Conservation (phyloP, 805 yeast genomes). For the Candida piceae region DNA sequence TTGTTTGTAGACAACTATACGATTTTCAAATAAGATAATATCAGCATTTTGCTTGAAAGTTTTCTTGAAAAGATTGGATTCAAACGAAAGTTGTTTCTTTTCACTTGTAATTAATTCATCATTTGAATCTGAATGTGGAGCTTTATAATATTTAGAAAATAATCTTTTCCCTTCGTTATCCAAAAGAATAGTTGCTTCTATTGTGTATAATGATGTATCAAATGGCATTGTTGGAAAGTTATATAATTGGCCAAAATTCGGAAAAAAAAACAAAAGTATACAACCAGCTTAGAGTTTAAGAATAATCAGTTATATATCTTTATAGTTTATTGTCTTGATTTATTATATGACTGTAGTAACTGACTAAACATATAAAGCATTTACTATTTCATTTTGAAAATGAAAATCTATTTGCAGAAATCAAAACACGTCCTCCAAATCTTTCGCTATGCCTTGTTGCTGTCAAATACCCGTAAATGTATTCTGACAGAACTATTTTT, state of each 20-base stretch:
- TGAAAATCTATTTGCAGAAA: not conserved
- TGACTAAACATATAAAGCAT: too few relatives aligned
- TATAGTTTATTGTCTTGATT: too few relatives aligned
- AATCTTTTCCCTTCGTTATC: slow-evolving; percentile 79
- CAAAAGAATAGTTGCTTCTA: slow-evolving; percentile 73
- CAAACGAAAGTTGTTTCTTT: slow-evolving; percentile 74
- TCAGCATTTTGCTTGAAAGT: slow-evolving; percentile 80
- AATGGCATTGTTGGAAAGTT: slow-evolving; percentile 25
- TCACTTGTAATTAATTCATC: slow-evolving; percentile 26
- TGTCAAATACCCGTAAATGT: too few relatives aligned
- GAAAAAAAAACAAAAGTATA: too few relatives aligned
- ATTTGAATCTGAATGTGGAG: slow-evolving; percentile 45
- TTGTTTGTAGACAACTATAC: slow-evolving; percentile 83
- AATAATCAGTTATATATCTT: too few relatives aligned
- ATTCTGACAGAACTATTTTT: too few relatives aligned
- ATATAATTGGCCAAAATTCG: too few relatives aligned
- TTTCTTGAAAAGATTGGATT: slow-evolving; percentile 62
- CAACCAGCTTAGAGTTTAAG: too few relatives aligned
- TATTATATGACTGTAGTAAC: too few relatives aligned
- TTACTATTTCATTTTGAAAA: too few relatives aligned
- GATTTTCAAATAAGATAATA: slow-evolving; percentile 71
- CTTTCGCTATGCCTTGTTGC: too few relatives aligned
- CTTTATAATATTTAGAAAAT: slow-evolving; percentile 77
- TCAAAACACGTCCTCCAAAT: not conserved
- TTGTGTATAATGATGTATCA: slow-evolving; percentile 63